Evolutionary conservation across 768 basidiomycete species (phyloP).

Genomic region (Dentipellis sp.): DNA sequence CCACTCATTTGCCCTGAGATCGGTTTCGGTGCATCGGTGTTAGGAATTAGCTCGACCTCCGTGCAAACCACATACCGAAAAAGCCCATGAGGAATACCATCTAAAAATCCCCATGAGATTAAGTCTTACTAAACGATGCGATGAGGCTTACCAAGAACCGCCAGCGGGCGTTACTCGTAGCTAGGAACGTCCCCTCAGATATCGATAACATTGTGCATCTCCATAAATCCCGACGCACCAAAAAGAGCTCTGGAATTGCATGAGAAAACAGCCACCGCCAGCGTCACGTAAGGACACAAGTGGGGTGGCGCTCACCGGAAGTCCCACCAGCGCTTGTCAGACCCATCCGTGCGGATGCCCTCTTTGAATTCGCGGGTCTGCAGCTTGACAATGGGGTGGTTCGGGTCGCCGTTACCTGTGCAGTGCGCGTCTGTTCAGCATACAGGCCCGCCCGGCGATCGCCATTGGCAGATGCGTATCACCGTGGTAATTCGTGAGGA

Average conservation of each 20-base stretch:
- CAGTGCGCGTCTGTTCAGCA: neutral
- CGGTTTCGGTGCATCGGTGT: too few relatives aligned
- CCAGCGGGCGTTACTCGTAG: neutral
- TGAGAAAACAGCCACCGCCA: too few relatives aligned
- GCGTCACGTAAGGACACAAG: neutral
- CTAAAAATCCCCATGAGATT: neutral
- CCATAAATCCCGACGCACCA: neutral
- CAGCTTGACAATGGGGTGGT: neutral
- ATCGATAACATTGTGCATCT: too few relatives aligned
- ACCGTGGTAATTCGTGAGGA: constrained; percentile 3
- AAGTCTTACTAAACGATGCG: neutral
- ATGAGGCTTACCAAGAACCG: constrained; percentile 1
- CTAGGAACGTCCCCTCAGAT: neutral
- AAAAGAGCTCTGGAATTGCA: neutral
- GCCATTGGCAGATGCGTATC: neutral
- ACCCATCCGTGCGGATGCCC: constrained; percentile 3
- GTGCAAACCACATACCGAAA: neutral
- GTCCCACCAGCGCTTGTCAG: constrained; percentile 2
- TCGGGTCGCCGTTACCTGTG: neutral
- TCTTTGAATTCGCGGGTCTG: neutral
- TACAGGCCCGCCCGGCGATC: neutral
- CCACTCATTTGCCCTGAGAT: neutral
- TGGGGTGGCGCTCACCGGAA: neutral
- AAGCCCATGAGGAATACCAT: constrained; percentile 3
- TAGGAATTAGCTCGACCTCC: too few relatives aligned